These are phyloP conservation scores for Cryomyces antarcticus DNA, from an alignment of 495 filamentous ascomycete genomes.

Conservation along the genomic window DNA sequence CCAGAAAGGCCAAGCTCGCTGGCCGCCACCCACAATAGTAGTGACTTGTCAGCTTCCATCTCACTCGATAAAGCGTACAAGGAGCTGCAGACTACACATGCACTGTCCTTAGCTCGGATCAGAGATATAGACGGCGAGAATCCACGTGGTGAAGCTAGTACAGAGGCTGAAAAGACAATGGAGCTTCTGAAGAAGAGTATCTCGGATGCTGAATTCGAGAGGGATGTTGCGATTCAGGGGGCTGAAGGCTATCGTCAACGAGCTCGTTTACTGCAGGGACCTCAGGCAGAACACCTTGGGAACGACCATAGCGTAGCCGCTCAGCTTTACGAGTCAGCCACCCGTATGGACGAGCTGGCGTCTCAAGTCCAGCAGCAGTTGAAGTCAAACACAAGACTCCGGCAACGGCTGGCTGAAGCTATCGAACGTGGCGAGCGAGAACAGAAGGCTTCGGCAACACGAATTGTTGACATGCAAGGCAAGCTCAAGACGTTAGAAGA, in stretches of 20 bases:
- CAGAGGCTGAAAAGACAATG: conserved; percentile 35
- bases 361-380: conserved; percentile 59
- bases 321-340: conserved; percentile 48
- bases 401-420: conserved; percentile 64
- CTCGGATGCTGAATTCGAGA: conserved; percentile 46
- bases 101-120: conserved; percentile 31
- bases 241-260: conserved; percentile 36
- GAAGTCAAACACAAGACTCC: conserved; percentile 49
- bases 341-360: conserved; percentile 57
- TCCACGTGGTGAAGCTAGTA: conserved; percentile 13
- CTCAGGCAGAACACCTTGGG: conserved; percentile 39
- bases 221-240: conserved; percentile 44
- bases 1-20: conserved; percentile 20
- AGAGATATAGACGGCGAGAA: conserved; percentile 28
- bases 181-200: conserved; percentile 42
- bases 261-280: conserved; percentile 38
- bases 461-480: conserved; percentile 66
- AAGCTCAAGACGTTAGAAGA: conserved; percentile 70
- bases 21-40: background rate
- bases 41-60: conserved; percentile 31
- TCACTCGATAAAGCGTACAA: conserved; percentile 62
- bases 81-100: conserved; percentile 47
- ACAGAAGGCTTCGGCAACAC: conserved; percentile 53
- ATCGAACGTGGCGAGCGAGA: conserved; percentile 72
- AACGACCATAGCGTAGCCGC: conserved; percentile 40